A percentile compares a stretch with the other conserved stretches of the same genome.
These are phyloP conservation scores for Leccinum incarnatum DNA, from an alignment of 768 basidiomycete species.

Conservation along the genomic window DNA sequence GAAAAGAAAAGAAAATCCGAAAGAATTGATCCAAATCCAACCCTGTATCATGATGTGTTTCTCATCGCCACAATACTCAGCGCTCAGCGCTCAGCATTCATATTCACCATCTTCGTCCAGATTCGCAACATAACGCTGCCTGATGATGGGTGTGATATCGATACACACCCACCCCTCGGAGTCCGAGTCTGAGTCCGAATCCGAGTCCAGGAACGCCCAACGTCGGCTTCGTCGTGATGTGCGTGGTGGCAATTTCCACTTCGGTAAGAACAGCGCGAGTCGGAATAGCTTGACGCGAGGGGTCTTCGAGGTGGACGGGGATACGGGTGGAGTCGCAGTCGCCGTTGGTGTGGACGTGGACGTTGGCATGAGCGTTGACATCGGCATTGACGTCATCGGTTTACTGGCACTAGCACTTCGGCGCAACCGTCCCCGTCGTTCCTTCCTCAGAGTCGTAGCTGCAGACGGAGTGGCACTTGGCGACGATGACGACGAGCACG, in stretches of 20 bases:
- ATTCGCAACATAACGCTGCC: constrained; percentile 16
- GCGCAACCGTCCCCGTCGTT: constrained; percentile 8
- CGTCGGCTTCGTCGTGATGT: not conserved
- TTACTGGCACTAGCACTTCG: not conserved
- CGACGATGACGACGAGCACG: not conserved
- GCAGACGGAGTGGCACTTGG: not conserved
- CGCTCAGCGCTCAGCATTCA: not conserved
- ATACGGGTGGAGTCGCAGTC: not conserved
- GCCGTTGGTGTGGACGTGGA: not conserved
- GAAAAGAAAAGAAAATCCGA: not conserved
- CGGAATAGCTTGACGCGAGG: constrained; percentile 13
- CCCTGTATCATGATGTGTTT: not conserved
- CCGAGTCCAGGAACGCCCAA: constrained; percentile 11
- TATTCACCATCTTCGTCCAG: constrained; percentile 6
- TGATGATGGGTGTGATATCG: constrained; percentile 27
- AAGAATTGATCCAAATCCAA: not conserved
- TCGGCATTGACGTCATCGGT: not conserved
- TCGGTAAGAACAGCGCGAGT: constrained; percentile 12
- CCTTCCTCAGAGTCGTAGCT: not conserved
- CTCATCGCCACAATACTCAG: not conserved
- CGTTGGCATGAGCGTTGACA: not conserved
- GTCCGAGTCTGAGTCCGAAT: not conserved
- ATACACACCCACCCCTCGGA: constrained; percentile 29
- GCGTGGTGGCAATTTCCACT: constrained; percentile 8
- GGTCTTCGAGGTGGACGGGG: constrained; percentile 19